Percentiles rank a stretch among this genome's conserved stretches.
These are phyloP conservation scores for Cryphonectria nitschkei DNA, from an alignment of 2,329 filamentous ascomycete species.

Conservation along the genomic window DNA sequence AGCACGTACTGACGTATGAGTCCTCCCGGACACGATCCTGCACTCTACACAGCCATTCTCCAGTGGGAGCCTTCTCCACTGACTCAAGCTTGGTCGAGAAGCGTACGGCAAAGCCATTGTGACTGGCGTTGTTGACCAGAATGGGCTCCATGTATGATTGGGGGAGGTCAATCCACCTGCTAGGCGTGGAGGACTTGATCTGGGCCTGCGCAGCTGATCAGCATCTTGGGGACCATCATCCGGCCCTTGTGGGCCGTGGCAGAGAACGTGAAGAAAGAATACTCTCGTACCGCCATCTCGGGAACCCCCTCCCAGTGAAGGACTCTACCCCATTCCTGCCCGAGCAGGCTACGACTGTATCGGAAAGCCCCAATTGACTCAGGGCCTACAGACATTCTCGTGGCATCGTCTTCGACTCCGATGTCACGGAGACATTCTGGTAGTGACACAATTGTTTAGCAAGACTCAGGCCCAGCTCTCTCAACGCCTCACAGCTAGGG, in stretches of 20 bases:
- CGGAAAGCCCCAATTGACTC: constrained; percentile 42
- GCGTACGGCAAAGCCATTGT: constrained; percentile 43
- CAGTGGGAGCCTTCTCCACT: constrained; percentile 32
- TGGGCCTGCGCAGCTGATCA: constrained; percentile 31
- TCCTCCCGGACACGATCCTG: constrained; percentile 41
- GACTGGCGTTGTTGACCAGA: constrained; percentile 44
- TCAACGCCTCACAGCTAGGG: neutral
- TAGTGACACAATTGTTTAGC: neutral
- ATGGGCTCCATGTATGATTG: constrained; percentile 50
- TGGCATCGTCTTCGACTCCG: constrained; percentile 39
- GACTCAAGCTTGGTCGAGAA: constrained; percentile 44
- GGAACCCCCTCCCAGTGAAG: constrained; percentile 46
- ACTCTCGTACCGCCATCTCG: constrained; percentile 28
- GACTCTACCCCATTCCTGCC: constrained; percentile 43
- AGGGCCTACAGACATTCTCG: constrained; percentile 36
- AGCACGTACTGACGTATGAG: constrained; percentile 33
- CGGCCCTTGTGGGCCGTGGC: no score
- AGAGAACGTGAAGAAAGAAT: neutral
- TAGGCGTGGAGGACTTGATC: constrained; percentile 43
- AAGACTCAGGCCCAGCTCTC: neutral
- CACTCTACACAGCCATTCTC: constrained; percentile 33
- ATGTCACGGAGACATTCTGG: constrained; percentile 46
- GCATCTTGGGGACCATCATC: neutral
- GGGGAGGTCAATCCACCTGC: constrained; percentile 36
- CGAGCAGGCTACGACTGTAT: constrained; percentile 44